A percentile compares a stretch with the other conserved stretches of the same genome.
These are phyloP conservation scores for Erysimum cheiranthoides DNA, from an alignment of 345 rosid genomes.

Conservation along the genomic window DNA sequence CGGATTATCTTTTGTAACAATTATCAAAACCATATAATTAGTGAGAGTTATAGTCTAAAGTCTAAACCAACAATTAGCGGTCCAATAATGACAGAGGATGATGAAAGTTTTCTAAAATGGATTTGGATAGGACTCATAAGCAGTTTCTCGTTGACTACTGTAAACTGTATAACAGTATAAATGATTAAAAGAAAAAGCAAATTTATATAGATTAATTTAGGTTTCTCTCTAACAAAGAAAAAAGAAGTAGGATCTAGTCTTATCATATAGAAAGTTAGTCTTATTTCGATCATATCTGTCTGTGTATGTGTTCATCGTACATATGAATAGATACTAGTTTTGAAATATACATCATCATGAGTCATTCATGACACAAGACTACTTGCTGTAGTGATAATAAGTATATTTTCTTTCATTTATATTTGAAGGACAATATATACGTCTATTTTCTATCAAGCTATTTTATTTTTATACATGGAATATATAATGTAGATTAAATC, in stretches of 20 bases:
- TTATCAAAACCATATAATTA: background rate
- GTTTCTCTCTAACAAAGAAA: background rate
- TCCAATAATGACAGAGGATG: background rate
- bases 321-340: background rate
- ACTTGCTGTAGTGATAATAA: background rate
- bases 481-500: background rate
- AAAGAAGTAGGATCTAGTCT: slow-evolving; percentile 32
- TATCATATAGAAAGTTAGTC: slow-evolving; percentile 10
- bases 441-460: background rate
- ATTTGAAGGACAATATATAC: background rate
- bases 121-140: no score
- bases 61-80: slow-evolving; percentile 2
- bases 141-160: background rate
- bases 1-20: slow-evolving; percentile 3
- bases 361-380: background rate
- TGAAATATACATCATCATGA: background rate
- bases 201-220: slow-evolving; percentile 1
- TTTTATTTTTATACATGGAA: no score
- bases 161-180: background rate
- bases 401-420: background rate
- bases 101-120: background rate
- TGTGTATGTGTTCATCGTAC: background rate
- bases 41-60: background rate
- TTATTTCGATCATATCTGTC: slow-evolving; percentile 8
- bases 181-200: background rate